phyloP scores from a whole-genome alignment of 768 basidiomycete genomes.

The Porphyrellus cyaneotinctus region DNA sequence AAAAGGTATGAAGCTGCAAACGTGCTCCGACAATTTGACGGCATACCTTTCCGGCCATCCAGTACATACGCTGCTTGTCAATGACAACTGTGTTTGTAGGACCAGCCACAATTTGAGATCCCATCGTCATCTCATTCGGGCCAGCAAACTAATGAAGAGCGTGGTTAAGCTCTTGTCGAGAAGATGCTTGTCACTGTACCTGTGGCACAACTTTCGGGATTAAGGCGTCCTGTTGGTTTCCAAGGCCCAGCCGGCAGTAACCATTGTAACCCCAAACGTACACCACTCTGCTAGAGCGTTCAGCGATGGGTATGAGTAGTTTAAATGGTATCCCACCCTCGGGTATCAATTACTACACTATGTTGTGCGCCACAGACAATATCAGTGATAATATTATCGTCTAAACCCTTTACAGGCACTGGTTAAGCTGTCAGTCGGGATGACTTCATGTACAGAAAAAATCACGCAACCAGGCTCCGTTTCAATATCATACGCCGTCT shows the following conservation, averaged over 20 bases:
- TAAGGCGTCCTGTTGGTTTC: slow-evolving; percentile 77
- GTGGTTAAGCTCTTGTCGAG: not conserved
- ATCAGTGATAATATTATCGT: slow-evolving; percentile 72
- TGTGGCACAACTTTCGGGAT: slow-evolving; percentile 82
- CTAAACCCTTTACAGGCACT: slow-evolving; percentile 76
- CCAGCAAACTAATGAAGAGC: slow-evolving; percentile 61
- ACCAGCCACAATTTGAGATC: slow-evolving; percentile 65
- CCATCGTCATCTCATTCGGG: slow-evolving; percentile 59
- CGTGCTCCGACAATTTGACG: not conserved
- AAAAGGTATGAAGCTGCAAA: not conserved
- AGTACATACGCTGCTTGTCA: slow-evolving; percentile 83
- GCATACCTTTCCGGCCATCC: slow-evolving; percentile 75
- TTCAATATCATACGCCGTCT: slow-evolving; percentile 78
- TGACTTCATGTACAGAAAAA: not conserved
- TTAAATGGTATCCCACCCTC: slow-evolving; percentile 47
- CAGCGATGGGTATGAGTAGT: slow-evolving; percentile 1
- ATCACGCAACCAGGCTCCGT: slow-evolving; percentile 54
- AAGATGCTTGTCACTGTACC: slow-evolving; percentile 33
- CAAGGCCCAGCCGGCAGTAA: slow-evolving; percentile 87
- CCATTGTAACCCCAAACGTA: slow-evolving; percentile 90
- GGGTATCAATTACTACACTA: slow-evolving; percentile 70
- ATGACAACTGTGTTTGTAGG: slow-evolving; percentile 81
- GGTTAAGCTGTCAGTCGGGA: slow-evolving; percentile 10
- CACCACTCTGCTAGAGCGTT: slow-evolving; percentile 47
- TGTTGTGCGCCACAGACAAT: slow-evolving; percentile 90